Evolutionary conservation across 2,329 filamentous ascomycete species (phyloP).

Genomic region (Rutstroemia sp.): DNA sequence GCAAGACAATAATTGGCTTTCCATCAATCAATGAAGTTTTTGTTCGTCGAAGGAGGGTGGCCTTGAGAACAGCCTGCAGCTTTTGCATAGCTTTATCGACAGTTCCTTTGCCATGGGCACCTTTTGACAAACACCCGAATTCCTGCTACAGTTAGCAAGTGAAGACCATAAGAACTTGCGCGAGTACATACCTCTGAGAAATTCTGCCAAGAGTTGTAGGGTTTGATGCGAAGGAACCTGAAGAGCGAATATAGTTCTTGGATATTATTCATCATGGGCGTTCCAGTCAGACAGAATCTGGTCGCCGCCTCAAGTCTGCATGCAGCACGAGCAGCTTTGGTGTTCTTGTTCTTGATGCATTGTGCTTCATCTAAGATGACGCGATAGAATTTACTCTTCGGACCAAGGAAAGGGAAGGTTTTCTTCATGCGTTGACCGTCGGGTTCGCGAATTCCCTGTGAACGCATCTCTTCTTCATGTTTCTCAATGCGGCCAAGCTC

Average conservation of each 20-base stretch:
- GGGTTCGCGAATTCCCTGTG: conserved; percentile 17
- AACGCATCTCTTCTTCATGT: conserved; percentile 32
- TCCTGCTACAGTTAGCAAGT: conserved; percentile 12
- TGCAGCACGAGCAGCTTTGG: conserved; percentile 53
- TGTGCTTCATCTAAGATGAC: conserved; percentile 76
- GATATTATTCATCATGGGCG: conserved; percentile 83
- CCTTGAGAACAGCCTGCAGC: conserved; percentile 69
- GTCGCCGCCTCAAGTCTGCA: conserved; percentile 51
- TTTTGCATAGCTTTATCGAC: conserved; percentile 52
- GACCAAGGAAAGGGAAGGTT: conserved; percentile 45
- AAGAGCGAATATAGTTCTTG: conserved; percentile 72
- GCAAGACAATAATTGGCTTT: conserved; percentile 63
- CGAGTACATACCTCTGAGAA: conserved; percentile 47
- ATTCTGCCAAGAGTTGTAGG: conserved; percentile 57
- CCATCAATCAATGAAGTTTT: conserved; percentile 76
- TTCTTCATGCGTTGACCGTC: conserved; percentile 33
- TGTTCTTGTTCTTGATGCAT: conserved; percentile 68
- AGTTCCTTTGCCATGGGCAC: conserved; percentile 11
- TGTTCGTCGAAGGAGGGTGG: conserved; percentile 73
- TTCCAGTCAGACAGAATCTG: conserved; percentile 71
- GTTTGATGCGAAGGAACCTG: conserved; percentile 67
- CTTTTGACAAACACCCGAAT: conserved; percentile 26
- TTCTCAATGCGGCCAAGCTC: conserved; percentile 57
- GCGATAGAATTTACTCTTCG: conserved; percentile 55
- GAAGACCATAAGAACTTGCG: conserved; percentile 13